Conservation (phyloP, 805 yeast species). For the Hanseniaspora vineae region DNA sequence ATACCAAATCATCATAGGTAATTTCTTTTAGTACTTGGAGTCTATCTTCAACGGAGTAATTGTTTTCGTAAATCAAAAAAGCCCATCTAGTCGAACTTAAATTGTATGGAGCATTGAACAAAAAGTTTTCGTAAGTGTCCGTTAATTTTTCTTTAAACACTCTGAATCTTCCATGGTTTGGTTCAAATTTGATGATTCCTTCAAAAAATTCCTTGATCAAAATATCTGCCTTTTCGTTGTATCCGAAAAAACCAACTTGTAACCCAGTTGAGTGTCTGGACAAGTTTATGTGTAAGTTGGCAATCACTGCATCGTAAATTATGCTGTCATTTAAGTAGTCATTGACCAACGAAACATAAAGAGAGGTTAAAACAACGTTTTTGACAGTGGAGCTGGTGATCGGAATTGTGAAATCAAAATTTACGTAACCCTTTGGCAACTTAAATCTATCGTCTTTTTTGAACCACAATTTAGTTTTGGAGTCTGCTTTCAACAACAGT, state of each 20-base stretch:
- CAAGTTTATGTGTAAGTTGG: slow-evolving; percentile 54
- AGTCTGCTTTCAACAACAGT: slow-evolving; percentile 39
- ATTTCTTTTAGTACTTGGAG: slow-evolving; percentile 33
- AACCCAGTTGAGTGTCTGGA: slow-evolving; percentile 58
- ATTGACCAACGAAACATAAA: slow-evolving; percentile 58
- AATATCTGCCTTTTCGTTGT: slow-evolving; percentile 63
- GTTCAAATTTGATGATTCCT: slow-evolving; percentile 36
- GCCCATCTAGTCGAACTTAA: slow-evolving; percentile 58
- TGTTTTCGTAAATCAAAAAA: slow-evolving; percentile 55
- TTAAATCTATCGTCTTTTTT: slow-evolving; percentile 82
- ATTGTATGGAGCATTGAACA: slow-evolving; percentile 62
- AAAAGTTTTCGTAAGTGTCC: slow-evolving; percentile 55
- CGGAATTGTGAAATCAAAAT: slow-evolving; percentile 53
- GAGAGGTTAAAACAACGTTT: slow-evolving; percentile 41
- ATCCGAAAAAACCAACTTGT: slow-evolving; percentile 58
- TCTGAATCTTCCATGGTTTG: slow-evolving; percentile 48
- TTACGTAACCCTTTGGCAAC: slow-evolving; percentile 74
- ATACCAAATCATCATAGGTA: slow-evolving; percentile 35
- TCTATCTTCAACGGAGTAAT: slow-evolving; percentile 56
- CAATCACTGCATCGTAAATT: slow-evolving; percentile 74
- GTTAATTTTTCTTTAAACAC: slow-evolving; percentile 49
- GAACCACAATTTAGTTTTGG: slow-evolving; percentile 57
- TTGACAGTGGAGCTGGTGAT: slow-evolving; percentile 45
- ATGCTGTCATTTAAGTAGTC: slow-evolving; percentile 59
- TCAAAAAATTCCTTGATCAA: slow-evolving; percentile 49